phyloP scores from a whole-genome alignment of 2,329 filamentous ascomycete species.

The Coniochaeta pulveracea region DNA sequence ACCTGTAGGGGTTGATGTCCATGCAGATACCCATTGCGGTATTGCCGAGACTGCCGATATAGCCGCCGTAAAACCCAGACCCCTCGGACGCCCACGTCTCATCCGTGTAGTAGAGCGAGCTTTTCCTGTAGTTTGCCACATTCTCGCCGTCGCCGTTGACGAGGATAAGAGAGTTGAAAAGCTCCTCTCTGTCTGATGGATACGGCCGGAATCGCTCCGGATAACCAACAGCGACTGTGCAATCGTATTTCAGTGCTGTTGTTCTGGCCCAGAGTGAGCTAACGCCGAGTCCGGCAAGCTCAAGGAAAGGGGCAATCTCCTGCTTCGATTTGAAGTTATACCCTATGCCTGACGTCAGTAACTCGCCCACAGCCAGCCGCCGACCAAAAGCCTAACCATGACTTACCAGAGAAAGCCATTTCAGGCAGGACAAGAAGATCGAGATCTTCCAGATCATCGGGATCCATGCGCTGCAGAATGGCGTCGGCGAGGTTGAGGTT shows the following conservation, averaged over 20 bases:
- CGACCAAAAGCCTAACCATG: too few species aligned
- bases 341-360: slow-evolving; percentile 33
- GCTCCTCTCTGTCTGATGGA: neutral
- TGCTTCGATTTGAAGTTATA: slow-evolving; percentile 62
- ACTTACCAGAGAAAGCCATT: slow-evolving; percentile 56
- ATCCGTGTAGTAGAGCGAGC: slow-evolving; percentile 46
- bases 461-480: slow-evolving; percentile 38
- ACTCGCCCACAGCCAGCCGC: neutral
- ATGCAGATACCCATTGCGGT: slow-evolving; percentile 50
- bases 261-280: slow-evolving; percentile 57
- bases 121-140: slow-evolving; percentile 49
- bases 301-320: slow-evolving; percentile 56
- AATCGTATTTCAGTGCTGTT: slow-evolving; percentile 50
- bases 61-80: slow-evolving; percentile 34
- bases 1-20: slow-evolving; percentile 48
- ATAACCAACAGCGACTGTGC: slow-evolving; percentile 56
- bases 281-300: slow-evolving; percentile 50
- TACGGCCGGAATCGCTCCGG: slow-evolving; percentile 34
- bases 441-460: slow-evolving; percentile 44
- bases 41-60: slow-evolving; percentile 35
- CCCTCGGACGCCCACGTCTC: slow-evolving; percentile 52
- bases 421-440: slow-evolving; percentile 63
- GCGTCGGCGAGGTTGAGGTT: slow-evolving; percentile 55
- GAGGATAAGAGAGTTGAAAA: slow-evolving; percentile 25
- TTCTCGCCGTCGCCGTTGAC: slow-evolving; percentile 49